phyloP scores from a whole-genome alignment of 2,329 filamentous ascomycete genomes.

The Phoma herbarum region DNA sequence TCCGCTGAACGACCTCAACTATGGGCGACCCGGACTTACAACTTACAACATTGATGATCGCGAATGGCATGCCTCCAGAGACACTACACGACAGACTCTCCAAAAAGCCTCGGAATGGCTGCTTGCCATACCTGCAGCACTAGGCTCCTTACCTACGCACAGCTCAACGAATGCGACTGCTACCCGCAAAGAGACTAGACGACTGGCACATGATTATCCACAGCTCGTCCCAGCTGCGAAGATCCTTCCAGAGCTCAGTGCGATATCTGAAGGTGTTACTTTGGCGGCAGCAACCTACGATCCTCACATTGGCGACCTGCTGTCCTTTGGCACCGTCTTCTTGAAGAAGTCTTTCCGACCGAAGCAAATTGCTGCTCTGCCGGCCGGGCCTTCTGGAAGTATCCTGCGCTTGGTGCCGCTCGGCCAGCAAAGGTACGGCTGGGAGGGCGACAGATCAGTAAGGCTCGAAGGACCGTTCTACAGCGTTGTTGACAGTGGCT shows the following conservation, averaged over 20 bases:
- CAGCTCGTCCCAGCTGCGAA: conserved; percentile 36
- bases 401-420: conserved; percentile 65
- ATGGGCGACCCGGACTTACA: conserved; percentile 63
- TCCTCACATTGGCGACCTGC: conserved; percentile 54
- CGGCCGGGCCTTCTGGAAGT: conserved; percentile 65
- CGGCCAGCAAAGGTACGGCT: conserved; percentile 63
- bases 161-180: conserved; percentile 14
- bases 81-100: conserved; percentile 37
- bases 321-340: conserved; percentile 67
- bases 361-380: conserved; percentile 43
- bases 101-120: conserved; percentile 37
- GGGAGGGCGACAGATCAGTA: conserved; percentile 58
- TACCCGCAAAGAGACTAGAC: conserved; percentile 26
- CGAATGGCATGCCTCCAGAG: conserved; percentile 60
- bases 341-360: conserved; percentile 50
- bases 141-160: conserved; percentile 9
- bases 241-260: conserved; percentile 35
- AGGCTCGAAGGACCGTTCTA: conserved; percentile 60
- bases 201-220: conserved; percentile 31
- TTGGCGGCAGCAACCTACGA: conserved; percentile 49
- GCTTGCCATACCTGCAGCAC: conserved; percentile 31
- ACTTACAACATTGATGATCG: conserved; percentile 59
- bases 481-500: conserved; percentile 56
- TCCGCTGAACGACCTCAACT: conserved; percentile 58
- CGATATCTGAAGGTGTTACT: conserved; percentile 42